These are phyloP conservation scores for Penicillium capsulatum DNA, from an alignment of 2,329 filamentous ascomycete species.

Conservation along the genomic window DNA sequence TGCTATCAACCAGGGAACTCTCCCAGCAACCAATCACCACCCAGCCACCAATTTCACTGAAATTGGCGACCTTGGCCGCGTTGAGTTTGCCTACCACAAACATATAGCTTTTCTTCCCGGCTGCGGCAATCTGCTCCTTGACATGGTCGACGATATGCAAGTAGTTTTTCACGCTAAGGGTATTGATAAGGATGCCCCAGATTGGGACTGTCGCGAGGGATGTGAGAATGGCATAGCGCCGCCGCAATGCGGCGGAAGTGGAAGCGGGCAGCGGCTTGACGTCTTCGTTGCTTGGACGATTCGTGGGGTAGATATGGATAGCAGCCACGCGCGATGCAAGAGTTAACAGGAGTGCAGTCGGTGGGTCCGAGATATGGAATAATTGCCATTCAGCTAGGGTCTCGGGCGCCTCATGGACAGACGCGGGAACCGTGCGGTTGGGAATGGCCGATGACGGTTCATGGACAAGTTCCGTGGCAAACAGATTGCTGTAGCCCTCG, in stretches of 20 bases:
- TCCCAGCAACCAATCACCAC: constrained; percentile 98
- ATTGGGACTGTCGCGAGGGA: constrained; percentile 74
- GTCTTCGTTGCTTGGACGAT: constrained; percentile 24
- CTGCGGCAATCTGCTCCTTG: constrained; percentile 65
- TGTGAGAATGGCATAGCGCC: constrained; percentile 83
- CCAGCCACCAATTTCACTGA: constrained; percentile 92
- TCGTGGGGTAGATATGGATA: constrained; percentile 71
- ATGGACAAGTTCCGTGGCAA: constrained; percentile 68
- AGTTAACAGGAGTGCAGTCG: constrained; percentile 77
- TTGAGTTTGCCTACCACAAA: constrained; percentile 97
- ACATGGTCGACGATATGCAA: constrained; percentile 72
- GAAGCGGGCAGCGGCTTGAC: constrained; percentile 47
- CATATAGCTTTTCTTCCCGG: constrained; percentile 92
- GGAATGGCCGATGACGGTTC: constrained; percentile 77
- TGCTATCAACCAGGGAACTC: constrained; percentile 83
- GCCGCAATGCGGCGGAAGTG: constrained; percentile 62
- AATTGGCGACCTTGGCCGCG: constrained; percentile 92
- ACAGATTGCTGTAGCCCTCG: constrained; percentile 65
- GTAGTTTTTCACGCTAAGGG: constrained; percentile 87
- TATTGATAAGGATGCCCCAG: constrained; percentile 94
- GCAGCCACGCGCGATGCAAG: constrained; percentile 75
- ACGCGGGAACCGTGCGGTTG: constrained; percentile 67
- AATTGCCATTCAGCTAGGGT: constrained; percentile 64
- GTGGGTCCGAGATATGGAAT: constrained; percentile 80
- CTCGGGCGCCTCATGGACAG: constrained; percentile 44